Conservation (phyloP, 495 filamentous ascomycete genomes). For the Daldinia bambusicola region DNA sequence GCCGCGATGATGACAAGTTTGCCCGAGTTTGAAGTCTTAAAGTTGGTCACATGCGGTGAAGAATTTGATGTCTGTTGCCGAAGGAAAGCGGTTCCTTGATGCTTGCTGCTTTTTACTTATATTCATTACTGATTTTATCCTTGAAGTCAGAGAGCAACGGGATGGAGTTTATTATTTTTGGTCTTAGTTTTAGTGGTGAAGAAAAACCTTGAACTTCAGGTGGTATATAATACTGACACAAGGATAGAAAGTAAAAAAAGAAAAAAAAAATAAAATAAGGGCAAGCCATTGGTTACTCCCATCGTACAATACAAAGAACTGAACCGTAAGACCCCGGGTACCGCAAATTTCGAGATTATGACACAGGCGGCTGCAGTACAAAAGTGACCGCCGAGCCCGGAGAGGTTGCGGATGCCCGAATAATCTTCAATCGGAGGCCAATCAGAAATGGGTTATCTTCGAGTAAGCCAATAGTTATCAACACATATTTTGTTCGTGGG, state of each 20-base stretch:
- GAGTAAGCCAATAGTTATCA: slow-evolving; percentile 22
- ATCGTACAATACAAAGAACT: slow-evolving; percentile 3
- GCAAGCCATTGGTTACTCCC: too few species aligned
- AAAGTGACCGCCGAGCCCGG: slow-evolving; percentile 39
- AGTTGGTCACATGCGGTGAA: slow-evolving; percentile 47
- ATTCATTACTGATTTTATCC: neutral
- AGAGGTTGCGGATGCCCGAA: slow-evolving; percentile 39
- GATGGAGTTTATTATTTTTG: too few species aligned
- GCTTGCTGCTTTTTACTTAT: neutral
- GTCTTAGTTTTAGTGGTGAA: too few species aligned
- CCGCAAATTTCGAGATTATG: slow-evolving; percentile 19
- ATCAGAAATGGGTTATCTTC: slow-evolving; percentile 28
- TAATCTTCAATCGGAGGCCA: slow-evolving; percentile 41
- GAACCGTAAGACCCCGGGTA: slow-evolving; percentile 15
- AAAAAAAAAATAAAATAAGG: neutral
- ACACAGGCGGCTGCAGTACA: slow-evolving; percentile 33
- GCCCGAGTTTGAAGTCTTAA: slow-evolving; percentile 29
- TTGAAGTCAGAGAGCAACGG: neutral
- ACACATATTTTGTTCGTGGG: slow-evolving; percentile 26
- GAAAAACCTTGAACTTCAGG: too few species aligned
- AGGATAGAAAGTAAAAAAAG: too few species aligned
- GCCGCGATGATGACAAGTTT: slow-evolving; percentile 42
- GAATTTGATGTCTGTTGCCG: slow-evolving; percentile 35
- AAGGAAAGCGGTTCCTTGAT: slow-evolving; percentile 43
- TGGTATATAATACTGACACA: too few species aligned